Base-by-base conservation (phyloP, 257 asterid species). In the Mentha longifolia region DNA sequence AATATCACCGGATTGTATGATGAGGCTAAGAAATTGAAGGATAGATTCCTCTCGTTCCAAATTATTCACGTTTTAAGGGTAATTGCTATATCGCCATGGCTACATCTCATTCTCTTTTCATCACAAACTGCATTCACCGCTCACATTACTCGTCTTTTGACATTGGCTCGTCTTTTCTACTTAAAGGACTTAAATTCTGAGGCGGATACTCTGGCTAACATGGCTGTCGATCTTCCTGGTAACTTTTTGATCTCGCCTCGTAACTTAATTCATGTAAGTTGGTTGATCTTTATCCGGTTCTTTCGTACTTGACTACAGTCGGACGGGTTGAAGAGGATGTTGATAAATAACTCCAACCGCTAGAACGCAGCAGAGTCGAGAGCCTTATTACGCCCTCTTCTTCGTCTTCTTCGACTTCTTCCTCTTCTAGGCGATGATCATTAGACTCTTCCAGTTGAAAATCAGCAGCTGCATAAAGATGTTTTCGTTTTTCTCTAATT, bases 121-220 rank as follows among this genome's bases (percentile, higher is more conserved):
- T 41, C 47, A 54, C 55, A 16, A 37, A 14, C 31, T 45, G 6
- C 22, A 25, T 61, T 19, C 62, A 19, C 39, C 20, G 33, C 59
- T 60, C 20, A 16, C 49, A 17, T 59, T 20, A 33, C 70, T 25
- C 9, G 49, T n/a, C 22, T 55, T 31, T 47, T 25, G 60, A 47
- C 54, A 61, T 31, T 82, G 55, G 63, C 55, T 14, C 57, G 49
- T 14, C 67, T 13, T 67, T 57, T 76, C 65, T 74, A 69, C 46
- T 64, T 3, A 9, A 81, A 91, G 98, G 98, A 91, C 79, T 85
- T 87, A 35, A 93, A 93, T 84, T 80, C 96, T 0, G 98, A 93
- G 75, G 98, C 98, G 2, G 98, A 93, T 85, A 83, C 85, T 70
- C 98, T 78, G 78, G 98, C 98, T 42, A 93, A 89, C 86, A 84